A percentile compares a stretch with the other conserved stretches of the same genome.
Conservation (phyloP, 495 filamentous ascomycete species). For the Lindgomyces ingoldianus region DNA sequence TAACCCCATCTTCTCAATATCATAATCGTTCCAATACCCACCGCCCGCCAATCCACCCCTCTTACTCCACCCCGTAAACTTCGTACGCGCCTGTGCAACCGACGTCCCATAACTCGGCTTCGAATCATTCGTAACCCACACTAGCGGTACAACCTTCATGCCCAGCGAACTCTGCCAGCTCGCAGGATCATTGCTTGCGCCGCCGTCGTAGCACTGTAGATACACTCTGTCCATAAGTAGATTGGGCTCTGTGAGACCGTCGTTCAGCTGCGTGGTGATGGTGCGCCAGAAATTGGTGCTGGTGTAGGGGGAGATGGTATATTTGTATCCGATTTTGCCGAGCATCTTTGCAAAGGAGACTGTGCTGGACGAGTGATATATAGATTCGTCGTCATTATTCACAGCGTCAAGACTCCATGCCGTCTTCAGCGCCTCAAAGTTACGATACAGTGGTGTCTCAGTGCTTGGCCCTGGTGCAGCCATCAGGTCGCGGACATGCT, state of each 20-base stretch:
- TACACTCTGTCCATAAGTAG: constrained; percentile 7
- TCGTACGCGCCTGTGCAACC: constrained; percentile 4
- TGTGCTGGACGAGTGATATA: constrained; percentile 11
- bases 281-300: constrained; percentile 8
- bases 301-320: constrained; percentile 17
- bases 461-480: background rate
- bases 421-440: constrained; percentile 12
- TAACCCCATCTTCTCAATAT: constrained; percentile 22
- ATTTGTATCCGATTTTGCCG: constrained; percentile 9
- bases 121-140: constrained; percentile 24
- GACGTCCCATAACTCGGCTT: constrained; percentile 15
- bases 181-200: constrained; percentile 6
- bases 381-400: constrained; percentile 19
- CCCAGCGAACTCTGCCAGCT: constrained; percentile 11
- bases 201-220: constrained; percentile 20
- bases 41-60: constrained; percentile 2
- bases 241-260: constrained; percentile 6
- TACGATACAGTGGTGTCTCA: constrained; percentile 2
- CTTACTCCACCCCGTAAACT: constrained; percentile 17
- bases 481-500: constrained; percentile 12
- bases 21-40: constrained; percentile 24
- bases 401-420: constrained; percentile 19
- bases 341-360: constrained; percentile 22
- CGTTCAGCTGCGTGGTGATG: constrained; percentile 1
- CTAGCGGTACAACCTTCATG: constrained; percentile 17